Evolutionary conservation across 1,284 basidiomycete genomes (phyloP), one percentile per base, ranked within the genome.

Genomic region (Heimioporus punctisporus): DNA sequence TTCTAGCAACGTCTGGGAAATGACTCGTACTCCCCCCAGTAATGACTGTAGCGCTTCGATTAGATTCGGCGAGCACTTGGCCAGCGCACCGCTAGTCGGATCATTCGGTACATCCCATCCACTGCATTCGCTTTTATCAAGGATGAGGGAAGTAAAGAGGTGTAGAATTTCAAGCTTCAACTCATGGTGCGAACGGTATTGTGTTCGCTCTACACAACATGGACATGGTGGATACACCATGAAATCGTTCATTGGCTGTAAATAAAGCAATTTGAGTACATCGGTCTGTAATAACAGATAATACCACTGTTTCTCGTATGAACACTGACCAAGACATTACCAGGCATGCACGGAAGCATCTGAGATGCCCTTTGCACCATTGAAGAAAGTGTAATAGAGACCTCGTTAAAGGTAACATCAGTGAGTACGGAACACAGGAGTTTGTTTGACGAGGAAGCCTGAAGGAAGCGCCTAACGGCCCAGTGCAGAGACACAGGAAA

Each of bases 201-300:
- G 56, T 41, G 30, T 27, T 28, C 34, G 56, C 40, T 63, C 66
- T 51, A 48, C 56, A 52, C 67, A 73, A 40, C 64, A 70, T 17
- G 62, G 63, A 54, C 70, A 70, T 8, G 70, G 71, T 31, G 70
- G 69, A 53, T 71, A 73, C 55, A 70, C 65, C 65, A 75, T 64
- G 58, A 72, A 70, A 59, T 74, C 64, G 60, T 77, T 70, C 68
- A 78, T 62, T 50, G 77, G 71, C 75, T 78, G 61, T 61, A 64
- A 60, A 57, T 63, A 48, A 60, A 57, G 58, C 45, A 60, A 48
- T 44, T 71, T 70, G 57, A 74, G 72, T 69, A 73, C 57, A 65
- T 55, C 25, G 15, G 26, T 46, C 48, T 42, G 48, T 56, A 49
- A 56, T 26, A 55, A 61, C 52, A 53, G 61, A 51, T 24, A 31